Conservation (phyloP, 2,329 filamentous ascomycete genomes). For the Aspergillus piperis region DNA sequence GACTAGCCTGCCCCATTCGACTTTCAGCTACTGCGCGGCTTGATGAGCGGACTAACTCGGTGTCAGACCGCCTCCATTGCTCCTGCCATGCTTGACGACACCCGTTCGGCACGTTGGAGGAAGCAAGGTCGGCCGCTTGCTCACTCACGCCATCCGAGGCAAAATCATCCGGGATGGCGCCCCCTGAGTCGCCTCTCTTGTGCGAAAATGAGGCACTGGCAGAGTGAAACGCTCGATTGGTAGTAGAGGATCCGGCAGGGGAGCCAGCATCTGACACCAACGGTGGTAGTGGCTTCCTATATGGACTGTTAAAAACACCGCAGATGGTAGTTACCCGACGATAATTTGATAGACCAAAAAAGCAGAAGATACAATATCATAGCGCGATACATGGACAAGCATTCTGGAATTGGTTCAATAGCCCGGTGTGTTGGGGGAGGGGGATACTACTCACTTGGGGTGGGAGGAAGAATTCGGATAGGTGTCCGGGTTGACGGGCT, state of each 20-base stretch:
- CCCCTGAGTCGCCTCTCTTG: constrained; percentile 18
- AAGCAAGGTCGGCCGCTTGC: constrained; percentile 8
- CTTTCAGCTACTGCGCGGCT: constrained; percentile 16
- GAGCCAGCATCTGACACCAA: constrained; percentile 19
- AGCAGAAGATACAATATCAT: not conserved
- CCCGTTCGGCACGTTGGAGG: constrained; percentile 9
- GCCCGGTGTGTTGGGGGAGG: not conserved
- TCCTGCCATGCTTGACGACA: constrained; percentile 13
- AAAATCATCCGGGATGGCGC: constrained; percentile 14
- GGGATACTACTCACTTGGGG: constrained; percentile 15
- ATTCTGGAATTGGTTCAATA: too few relatives aligned
- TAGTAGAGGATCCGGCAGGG: constrained; percentile 15
- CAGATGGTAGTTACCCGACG: not conserved
- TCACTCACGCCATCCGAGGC: constrained; percentile 18
- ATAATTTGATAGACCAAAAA: not conserved
- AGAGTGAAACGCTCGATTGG: constrained; percentile 22
- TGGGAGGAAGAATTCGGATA: constrained; percentile 6
- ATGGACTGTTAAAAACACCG: constrained; percentile 11
- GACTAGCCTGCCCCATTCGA: constrained; percentile 11
- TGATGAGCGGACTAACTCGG: constrained; percentile 10
- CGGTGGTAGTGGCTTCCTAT: constrained; percentile 15
- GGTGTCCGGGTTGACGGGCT: not conserved
- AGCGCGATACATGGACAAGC: too few relatives aligned
- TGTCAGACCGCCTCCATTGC: constrained; percentile 11
- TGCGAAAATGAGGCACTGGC: constrained; percentile 18